Base-by-base conservation (phyloP, 441 rosid genomes). In the Euphorbia celastroides region DNA sequence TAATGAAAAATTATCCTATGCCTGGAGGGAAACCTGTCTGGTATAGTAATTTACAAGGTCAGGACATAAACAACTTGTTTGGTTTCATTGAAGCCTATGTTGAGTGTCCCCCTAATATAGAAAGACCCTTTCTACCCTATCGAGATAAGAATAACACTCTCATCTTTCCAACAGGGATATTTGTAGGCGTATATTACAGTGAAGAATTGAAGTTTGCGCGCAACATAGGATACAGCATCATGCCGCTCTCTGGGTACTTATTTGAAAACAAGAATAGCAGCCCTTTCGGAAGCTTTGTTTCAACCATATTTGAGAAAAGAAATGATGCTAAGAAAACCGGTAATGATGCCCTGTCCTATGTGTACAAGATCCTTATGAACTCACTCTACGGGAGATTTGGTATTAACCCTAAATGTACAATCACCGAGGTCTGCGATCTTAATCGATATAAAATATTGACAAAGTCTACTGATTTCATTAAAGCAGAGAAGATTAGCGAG, bases 181-280 rank as follows among this genome's bases (percentile, higher is more conserved):
- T 66, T 38, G 25, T 55, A 17, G 69, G 61, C 3, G 69, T 56
- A 8, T 54, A 44, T 22, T 52, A 54, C 36, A 66, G 61, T 10
- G 50, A 66, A 23, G 69, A 66, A 17, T 66, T 66, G 19, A 66
- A 54, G 48, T 54, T 11, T 52, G 69, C 69, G 20, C 20, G 69
- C 9, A 5, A 22, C 36, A 8, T 66, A 12, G 69, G 61, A 6
- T 66, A 66, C 69, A 31, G 9, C 0, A 25, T 66, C 13, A 32
- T 66, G 5, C 69, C 67, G 11, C 7, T 64, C 17, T 44, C 57
- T 7, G 71, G 64, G 1, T 67, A 67, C 60, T 19, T 67, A 14
- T 67, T 67, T 67, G 61, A 56, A 42, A 67, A 28, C 42, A 57
- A 17, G 57, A 26, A 44, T 13, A 44, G 51, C 14, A 44, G 51